Conservation (phyloP, 2,329 filamentous ascomycete genomes). For the Colletotrichum magnum region DNA sequence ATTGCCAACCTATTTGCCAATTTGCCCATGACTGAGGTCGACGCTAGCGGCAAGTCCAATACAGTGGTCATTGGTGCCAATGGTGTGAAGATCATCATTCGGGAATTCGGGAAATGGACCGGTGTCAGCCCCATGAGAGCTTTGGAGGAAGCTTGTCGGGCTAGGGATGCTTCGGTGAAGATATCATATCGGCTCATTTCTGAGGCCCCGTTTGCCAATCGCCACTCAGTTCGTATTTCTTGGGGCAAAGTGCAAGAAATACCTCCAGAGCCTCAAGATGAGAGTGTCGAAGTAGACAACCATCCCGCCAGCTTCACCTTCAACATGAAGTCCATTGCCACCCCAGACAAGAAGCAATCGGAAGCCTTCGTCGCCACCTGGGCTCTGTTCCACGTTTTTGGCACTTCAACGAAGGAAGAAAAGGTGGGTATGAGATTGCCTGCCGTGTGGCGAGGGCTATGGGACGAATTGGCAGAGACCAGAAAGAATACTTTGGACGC, state of each 20-base stretch:
- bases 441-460: slow-evolving; percentile 86
- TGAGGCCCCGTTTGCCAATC: slow-evolving; percentile 79
- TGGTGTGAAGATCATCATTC: slow-evolving; percentile 72
- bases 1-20: slow-evolving; percentile 71
- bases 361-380: slow-evolving; percentile 88
- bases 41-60: slow-evolving; percentile 70
- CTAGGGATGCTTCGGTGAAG: slow-evolving; percentile 80
- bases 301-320: slow-evolving; percentile 72
- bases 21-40: slow-evolving; percentile 72
- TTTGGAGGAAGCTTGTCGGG: slow-evolving; percentile 89
- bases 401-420: slow-evolving; percentile 84
- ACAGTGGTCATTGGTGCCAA: slow-evolving; percentile 68
- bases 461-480: slow-evolving; percentile 80
- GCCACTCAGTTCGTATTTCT: slow-evolving; percentile 79
- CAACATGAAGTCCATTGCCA: slow-evolving; percentile 81
- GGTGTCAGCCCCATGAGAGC: slow-evolving; percentile 83
- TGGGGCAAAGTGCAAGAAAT: slow-evolving; percentile 83
- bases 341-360: slow-evolving; percentile 83
- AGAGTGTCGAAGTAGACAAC: slow-evolving; percentile 57
- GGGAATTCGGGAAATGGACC: slow-evolving; percentile 87
- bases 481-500: slow-evolving; percentile 80
- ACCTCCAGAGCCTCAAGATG: slow-evolving; percentile 54
- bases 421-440: slow-evolving; percentile 86
- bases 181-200: slow-evolving; percentile 80
- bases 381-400: slow-evolving; percentile 86